phyloP scores from a whole-genome alignment of 176 grass and related monocot species.

The Carex myosuroides region DNA sequence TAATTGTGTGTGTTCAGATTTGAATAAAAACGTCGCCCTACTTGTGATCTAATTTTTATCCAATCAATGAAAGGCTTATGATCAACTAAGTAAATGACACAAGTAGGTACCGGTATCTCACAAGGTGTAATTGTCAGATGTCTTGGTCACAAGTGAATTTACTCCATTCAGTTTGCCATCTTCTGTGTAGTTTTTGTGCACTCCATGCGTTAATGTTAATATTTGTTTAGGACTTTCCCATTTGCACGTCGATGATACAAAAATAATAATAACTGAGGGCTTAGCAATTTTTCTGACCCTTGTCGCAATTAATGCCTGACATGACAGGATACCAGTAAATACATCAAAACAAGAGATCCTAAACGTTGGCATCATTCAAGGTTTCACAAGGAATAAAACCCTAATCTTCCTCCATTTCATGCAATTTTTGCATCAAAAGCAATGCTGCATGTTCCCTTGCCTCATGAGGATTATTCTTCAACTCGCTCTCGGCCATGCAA shows the following conservation, averaged over 20 bases:
- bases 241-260: too few relatives aligned
- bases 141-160: too few relatives aligned
- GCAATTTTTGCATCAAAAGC: not conserved
- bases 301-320: too few relatives aligned
- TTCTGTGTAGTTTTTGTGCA: too few relatives aligned
- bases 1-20: not conserved
- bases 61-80: too few relatives aligned
- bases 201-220: too few relatives aligned
- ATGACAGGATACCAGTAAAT: not conserved
- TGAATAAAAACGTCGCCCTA: not conserved
- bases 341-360: not conserved
- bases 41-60: too few relatives aligned
- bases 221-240: too few relatives aligned
- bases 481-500: not conserved
- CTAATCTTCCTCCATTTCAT: slow-evolving; percentile 2
- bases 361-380: not conserved
- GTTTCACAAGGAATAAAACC: not conserved
- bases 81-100: too few relatives aligned
- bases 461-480: not conserved
- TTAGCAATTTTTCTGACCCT: not conserved
- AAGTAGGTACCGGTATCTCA: too few relatives aligned
- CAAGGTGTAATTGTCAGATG: too few relatives aligned
- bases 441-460: slow-evolving; percentile 15
- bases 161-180: too few relatives aligned
- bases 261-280: not conserved